Base-by-base conservation (phyloP, 2,329 filamentous ascomycete genomes). In the Coniochaeta pulveracea region DNA sequence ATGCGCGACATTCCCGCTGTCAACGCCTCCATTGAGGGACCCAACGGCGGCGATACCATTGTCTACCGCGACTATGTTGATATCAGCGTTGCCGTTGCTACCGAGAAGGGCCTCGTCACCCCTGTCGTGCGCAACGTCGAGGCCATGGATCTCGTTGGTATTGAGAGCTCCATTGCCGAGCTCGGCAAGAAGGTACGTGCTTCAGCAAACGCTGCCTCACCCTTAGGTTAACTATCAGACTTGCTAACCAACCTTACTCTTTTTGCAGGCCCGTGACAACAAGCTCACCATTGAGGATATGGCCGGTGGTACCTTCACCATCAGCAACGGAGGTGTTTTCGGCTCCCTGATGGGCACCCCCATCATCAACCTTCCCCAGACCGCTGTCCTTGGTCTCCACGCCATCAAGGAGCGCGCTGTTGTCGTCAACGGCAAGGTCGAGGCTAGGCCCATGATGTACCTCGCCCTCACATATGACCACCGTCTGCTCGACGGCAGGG, bases 371-470 rank as follows among this genome's bases (percentile, higher is more conserved):
- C 69, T 94, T 30, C 89, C 89, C 10, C 89, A 96, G 56, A 89
- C 83, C 38, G 83, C 85, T 37, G 88, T 95, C 8, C 72, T 95
- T 37, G 89, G 89, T 44, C 77, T 95, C 15, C 89, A 98, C 57
- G 86, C 89, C 29, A 95, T 95, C 61, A 98, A 98, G 67, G 86
- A 98, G 35, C 84, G 82, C 50, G 78, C 89, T 3, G 77, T 95
- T 34, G 89, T 73, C 17, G 69, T 96, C 40, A 86, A 96, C 51
- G 91, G 91, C 51, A 93, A 95, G 66, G 69, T 96, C 37, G 88
- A 95, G 58, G 84, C 94, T 47, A 76, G 91, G 45, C 91, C 91
- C n/a, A 96, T 98, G 86, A 98, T 98, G 91, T 96, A 94, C 60
- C 74, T 98, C 43, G 91, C 91, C 26, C 71, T 98, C 39, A 98